Conservation (phyloP, 2,329 filamentous ascomycete species). For the Coniochaeta prunicola region DNA sequence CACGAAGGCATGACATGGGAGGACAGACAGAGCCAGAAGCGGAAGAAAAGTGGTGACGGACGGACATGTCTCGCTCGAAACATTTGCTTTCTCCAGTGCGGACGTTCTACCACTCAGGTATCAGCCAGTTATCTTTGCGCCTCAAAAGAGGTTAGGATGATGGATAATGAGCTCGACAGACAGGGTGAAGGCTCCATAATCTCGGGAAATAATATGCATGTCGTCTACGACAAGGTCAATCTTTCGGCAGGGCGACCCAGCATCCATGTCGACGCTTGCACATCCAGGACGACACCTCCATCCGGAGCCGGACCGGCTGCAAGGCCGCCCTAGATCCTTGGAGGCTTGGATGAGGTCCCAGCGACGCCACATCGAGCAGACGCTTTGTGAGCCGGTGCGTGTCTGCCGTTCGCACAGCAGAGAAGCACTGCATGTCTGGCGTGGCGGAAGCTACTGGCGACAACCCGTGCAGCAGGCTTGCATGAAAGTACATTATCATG, state of each 20-base stretch:
- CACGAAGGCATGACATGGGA: background rate
- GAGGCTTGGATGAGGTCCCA: background rate
- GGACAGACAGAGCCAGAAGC: background rate
- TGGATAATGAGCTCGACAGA: constrained; percentile 20
- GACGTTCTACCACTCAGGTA: constrained; percentile 27
- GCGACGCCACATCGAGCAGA: background rate
- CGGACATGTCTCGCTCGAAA: constrained; percentile 2
- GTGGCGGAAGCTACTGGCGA: constrained; percentile 1
- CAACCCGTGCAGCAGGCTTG: background rate
- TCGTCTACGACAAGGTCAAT: constrained; percentile 20
- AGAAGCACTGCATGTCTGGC: background rate
- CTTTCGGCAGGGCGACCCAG: constrained; percentile 20
- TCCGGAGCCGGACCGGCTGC: constrained; percentile 9
- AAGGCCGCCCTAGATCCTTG: background rate
- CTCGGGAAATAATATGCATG: constrained; percentile 28
- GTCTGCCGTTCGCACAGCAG: background rate
- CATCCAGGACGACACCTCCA: constrained; percentile 13
- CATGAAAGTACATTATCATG: background rate
- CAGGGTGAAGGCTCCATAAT: constrained; percentile 20
- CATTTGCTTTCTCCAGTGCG: background rate
- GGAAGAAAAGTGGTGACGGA: background rate
- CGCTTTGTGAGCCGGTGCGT: background rate
- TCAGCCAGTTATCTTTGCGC: constrained; percentile 26
- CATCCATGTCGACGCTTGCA: constrained; percentile 15
- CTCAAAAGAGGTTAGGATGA: constrained; percentile 8